Conservation (phyloP, 257 asterid species). For the Solanum clarkiae region DNA sequence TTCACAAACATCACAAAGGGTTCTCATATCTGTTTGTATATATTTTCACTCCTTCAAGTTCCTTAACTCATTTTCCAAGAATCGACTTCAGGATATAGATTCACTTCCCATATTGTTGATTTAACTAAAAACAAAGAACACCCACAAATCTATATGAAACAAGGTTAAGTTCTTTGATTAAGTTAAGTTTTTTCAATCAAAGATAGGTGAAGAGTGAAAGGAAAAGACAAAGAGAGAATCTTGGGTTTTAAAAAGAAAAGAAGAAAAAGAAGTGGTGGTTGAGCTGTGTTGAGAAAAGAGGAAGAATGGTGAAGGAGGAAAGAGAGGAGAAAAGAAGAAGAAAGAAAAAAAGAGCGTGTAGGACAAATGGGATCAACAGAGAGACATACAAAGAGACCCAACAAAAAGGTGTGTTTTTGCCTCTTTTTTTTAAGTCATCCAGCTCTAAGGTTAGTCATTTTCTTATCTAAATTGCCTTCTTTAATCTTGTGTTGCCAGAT, state of each 20-base stretch:
- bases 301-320: background rate
- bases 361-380: background rate
- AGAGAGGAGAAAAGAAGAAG: background rate
- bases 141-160: background rate
- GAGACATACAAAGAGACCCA: background rate
- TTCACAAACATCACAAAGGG: slow-evolving; percentile 89
- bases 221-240: background rate
- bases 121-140: background rate
- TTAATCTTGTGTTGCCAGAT: background rate
- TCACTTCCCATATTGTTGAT: background rate
- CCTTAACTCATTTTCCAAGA: background rate
- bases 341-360: background rate
- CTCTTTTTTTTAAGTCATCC: background rate
- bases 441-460: background rate
- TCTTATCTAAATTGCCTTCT: background rate
- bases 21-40: slow-evolving; percentile 39
- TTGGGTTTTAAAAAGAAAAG: slow-evolving; percentile 9
- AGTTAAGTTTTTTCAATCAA: background rate
- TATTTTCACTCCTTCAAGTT: background rate
- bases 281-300: background rate
- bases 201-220: background rate
- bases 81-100: background rate
- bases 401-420: background rate
- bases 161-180: background rate
- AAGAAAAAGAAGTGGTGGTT: slow-evolving; percentile 1